Conservation (phyloP, 2,329 filamentous ascomycete genomes). For the Neopestalotiopsis rosae region DNA sequence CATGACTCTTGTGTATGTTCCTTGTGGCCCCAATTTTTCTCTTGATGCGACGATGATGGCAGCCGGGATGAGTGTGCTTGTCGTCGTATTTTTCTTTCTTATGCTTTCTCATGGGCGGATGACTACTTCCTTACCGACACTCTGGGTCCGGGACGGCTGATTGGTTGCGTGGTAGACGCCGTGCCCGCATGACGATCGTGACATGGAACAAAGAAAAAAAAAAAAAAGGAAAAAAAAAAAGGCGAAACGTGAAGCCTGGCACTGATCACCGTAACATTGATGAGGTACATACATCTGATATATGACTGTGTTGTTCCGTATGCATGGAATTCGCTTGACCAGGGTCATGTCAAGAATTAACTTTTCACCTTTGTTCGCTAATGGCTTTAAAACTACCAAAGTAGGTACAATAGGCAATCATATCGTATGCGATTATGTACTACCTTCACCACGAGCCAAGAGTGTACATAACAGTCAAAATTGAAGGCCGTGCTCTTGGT, state of each 20-base stretch:
- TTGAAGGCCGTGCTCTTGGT: no score
- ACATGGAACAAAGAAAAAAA: not conserved
- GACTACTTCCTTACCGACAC: not conserved
- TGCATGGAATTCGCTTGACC: no score
- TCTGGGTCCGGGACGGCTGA: not conserved
- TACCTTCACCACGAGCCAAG: no score
- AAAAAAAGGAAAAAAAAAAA: not conserved
- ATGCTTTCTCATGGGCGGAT: not conserved
- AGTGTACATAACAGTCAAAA: no score
- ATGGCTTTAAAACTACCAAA: no score
- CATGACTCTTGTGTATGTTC: not conserved
- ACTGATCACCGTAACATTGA: not conserved
- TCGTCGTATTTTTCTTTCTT: not conserved
- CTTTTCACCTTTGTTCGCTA: no score
- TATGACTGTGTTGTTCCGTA: not conserved
- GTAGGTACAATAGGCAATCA: no score
- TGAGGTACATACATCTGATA: not conserved
- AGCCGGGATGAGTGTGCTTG: not conserved
- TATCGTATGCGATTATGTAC: no score
- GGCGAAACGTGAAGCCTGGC: not conserved
- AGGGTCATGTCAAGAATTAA: no score
- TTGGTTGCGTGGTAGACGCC: not conserved
- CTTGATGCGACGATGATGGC: not conserved
- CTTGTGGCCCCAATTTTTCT: not conserved
- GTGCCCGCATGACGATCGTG: not conserved